These are phyloP conservation scores for Ganoderma leucocontextum DNA, from an alignment of 1,284 basidiomycete species.

Conservation along the genomic window DNA sequence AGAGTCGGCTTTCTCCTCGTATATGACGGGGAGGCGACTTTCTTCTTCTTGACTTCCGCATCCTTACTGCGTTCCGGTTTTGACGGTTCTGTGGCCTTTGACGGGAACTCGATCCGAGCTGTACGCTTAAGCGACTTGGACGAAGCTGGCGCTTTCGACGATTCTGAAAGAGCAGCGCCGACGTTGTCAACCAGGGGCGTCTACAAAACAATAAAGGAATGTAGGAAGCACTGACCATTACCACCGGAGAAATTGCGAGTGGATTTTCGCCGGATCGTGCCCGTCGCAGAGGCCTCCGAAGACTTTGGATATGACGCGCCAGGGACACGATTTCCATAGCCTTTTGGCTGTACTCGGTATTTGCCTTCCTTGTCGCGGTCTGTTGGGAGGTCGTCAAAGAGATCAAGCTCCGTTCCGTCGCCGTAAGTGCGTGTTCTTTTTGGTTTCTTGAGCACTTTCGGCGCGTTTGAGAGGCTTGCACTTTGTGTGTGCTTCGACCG, in stretches of 20 bases:
- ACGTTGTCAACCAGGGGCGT: constrained; percentile 12
- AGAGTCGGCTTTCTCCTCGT: constrained; percentile 81
- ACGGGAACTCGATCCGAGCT: constrained; percentile 46
- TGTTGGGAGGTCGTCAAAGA: constrained; percentile 88
- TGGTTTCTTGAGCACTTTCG: constrained; percentile 77
- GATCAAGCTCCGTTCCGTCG: constrained; percentile 93
- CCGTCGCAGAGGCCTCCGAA: constrained; percentile 51
- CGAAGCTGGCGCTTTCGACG: constrained; percentile 39
- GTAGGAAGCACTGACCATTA: constrained; percentile 35
- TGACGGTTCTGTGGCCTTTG: constrained; percentile 35
- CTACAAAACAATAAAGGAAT: neutral
- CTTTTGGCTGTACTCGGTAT: constrained; percentile 75
- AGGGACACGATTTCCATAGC: constrained; percentile 66
- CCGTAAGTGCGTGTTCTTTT: constrained; percentile 81
- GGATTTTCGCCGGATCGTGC: constrained; percentile 61
- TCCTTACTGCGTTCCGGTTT: constrained; percentile 35
- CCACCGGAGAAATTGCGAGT: constrained; percentile 46
- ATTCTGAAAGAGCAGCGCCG: constrained; percentile 24
- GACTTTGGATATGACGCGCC: constrained; percentile 59
- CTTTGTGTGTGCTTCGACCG: constrained; percentile 44
- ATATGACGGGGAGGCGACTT: constrained; percentile 51
- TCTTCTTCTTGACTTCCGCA: constrained; percentile 62
- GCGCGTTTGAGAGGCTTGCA: constrained; percentile 51
- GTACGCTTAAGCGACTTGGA: constrained; percentile 53
- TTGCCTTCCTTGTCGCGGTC: constrained; percentile 83